Conservation (phyloP, 2,329 filamentous ascomycete genomes). For the Phoma sp. region DNA sequence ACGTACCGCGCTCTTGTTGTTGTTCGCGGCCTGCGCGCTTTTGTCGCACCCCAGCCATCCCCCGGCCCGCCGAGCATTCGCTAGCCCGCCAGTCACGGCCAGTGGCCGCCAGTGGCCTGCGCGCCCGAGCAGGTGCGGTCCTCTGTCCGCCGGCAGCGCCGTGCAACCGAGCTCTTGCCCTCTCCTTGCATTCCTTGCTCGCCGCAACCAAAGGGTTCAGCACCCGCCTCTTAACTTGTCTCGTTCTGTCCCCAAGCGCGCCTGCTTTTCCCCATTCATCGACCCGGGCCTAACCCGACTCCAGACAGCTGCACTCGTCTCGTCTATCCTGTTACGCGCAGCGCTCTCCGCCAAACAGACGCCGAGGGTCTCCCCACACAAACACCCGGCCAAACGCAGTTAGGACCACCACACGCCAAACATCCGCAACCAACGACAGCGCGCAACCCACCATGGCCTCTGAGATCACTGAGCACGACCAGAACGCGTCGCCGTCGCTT, state of each 20-base stretch:
- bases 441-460: constrained; percentile 50
- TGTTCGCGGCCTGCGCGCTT: constrained; percentile 15
- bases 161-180: constrained; percentile 39
- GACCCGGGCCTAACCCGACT: constrained; percentile 44
- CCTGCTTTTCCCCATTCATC: constrained; percentile 49
- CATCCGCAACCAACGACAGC: constrained; percentile 41
- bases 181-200: constrained; percentile 48
- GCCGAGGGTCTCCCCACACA: constrained; percentile 46
- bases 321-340: constrained; percentile 37
- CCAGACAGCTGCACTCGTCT: constrained; percentile 28
- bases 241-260: constrained; percentile 46
- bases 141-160: constrained; percentile 29
- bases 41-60: constrained; percentile 20
- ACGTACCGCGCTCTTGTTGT: constrained; percentile 28
- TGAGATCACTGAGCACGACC: constrained; percentile 61
- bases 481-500: constrained; percentile 58
- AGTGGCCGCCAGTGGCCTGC: constrained; percentile 10
- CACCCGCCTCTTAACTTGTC: constrained; percentile 38
- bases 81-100: constrained; percentile 12
- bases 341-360: constrained; percentile 27
- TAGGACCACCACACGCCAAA: constrained; percentile 48
- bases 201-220: constrained; percentile 45
- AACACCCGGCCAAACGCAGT: constrained; percentile 48
- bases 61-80: constrained; percentile 17
- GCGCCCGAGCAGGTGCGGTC: constrained; percentile 20